Conservation (phyloP, 768 basidiomycete genomes). For the Tylopilus felleus region DNA sequence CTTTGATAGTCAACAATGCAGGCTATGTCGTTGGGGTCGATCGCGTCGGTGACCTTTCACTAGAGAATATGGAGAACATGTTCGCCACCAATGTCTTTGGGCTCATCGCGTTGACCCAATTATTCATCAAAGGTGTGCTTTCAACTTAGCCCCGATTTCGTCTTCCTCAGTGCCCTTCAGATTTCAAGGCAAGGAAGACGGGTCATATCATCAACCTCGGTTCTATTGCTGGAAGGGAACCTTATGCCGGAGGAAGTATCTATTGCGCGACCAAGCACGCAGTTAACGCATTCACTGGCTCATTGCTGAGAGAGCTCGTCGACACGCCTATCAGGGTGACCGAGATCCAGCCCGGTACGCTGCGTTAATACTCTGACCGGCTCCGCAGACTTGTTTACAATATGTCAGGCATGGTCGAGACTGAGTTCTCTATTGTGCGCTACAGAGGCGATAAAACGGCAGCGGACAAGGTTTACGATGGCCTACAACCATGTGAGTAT, state of each 20-base stretch:
- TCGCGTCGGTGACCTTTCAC: conserved; percentile 75
- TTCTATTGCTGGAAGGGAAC: conserved; percentile 83
- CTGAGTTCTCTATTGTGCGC: conserved; percentile 89
- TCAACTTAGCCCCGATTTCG: background rate
- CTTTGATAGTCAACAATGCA: conserved; percentile 62
- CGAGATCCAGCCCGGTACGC: conserved; percentile 86
- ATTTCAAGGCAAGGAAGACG: conserved; percentile 71
- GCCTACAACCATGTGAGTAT: conserved; percentile 75
- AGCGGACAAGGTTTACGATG: conserved; percentile 90
- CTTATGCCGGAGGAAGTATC: conserved; percentile 89
- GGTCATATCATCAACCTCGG: conserved; percentile 96
- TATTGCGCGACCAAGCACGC: conserved; percentile 92
- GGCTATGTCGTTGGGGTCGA: conserved; percentile 90
- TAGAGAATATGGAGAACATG: conserved; percentile 80
- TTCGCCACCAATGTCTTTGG: conserved; percentile 81
- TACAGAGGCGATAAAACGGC: conserved; percentile 80
- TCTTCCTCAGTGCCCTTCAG: conserved; percentile 35
- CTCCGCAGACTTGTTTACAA: background rate
- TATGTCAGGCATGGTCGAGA: conserved; percentile 73
- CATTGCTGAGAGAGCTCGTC: conserved; percentile 82
- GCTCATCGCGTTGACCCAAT: conserved; percentile 78
- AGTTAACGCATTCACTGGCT: conserved; percentile 81
- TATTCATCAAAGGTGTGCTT: conserved; percentile 53
- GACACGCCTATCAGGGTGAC: conserved; percentile 91
- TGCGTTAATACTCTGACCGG: background rate